These are phyloP conservation scores for Aspergillus fumigatiaffinis DNA, from an alignment of 2,329 filamentous ascomycete genomes.

Conservation along the genomic window DNA sequence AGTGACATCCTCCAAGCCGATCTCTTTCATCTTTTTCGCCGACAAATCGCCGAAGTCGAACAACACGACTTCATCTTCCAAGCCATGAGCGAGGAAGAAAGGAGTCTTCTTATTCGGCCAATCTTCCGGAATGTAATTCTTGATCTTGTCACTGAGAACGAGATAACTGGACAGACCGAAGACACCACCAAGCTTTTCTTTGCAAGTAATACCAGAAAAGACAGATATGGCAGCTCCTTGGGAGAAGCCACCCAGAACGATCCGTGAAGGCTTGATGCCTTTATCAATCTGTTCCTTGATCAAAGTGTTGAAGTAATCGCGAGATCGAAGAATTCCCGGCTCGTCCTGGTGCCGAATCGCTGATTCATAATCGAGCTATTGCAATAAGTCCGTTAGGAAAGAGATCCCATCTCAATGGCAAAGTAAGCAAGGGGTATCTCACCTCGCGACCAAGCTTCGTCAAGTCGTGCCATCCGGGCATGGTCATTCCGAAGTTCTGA, in stretches of 20 bases:
- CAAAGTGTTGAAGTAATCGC: conserved; percentile 71
- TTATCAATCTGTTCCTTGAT: conserved; percentile 76
- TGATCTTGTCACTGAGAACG: conserved; percentile 63
- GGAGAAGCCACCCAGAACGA: conserved; percentile 65
- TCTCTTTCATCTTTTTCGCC: conserved; percentile 60
- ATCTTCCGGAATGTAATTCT: conserved; percentile 51
- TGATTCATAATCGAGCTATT: conserved; percentile 40
- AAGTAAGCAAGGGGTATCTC: conserved; percentile 13
- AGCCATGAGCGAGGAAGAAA: conserved; percentile 88
- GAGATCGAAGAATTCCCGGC: conserved; percentile 67
- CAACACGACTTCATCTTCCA: conserved; percentile 68
- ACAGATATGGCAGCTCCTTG: conserved; percentile 86
- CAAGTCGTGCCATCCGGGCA: conserved; percentile 66
- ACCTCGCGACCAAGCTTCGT: conserved; percentile 42
- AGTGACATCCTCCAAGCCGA: conserved; percentile 66
- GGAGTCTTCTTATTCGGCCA: conserved; percentile 70
- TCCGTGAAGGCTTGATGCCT: conserved; percentile 76
- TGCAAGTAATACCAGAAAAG: conserved; percentile 70
- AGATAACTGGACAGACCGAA: conserved; percentile 82
- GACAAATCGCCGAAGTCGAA: conserved; percentile 66
- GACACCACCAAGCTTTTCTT: conserved; percentile 77
- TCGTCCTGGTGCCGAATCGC: conserved; percentile 49
- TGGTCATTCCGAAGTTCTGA: conserved; percentile 69
- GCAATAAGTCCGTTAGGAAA: neutral
- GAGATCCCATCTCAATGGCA: neutral